Base-by-base conservation (phyloP, 2,329 filamentous ascomycete species). In the Emmonsiellopsis sp. region DNA sequence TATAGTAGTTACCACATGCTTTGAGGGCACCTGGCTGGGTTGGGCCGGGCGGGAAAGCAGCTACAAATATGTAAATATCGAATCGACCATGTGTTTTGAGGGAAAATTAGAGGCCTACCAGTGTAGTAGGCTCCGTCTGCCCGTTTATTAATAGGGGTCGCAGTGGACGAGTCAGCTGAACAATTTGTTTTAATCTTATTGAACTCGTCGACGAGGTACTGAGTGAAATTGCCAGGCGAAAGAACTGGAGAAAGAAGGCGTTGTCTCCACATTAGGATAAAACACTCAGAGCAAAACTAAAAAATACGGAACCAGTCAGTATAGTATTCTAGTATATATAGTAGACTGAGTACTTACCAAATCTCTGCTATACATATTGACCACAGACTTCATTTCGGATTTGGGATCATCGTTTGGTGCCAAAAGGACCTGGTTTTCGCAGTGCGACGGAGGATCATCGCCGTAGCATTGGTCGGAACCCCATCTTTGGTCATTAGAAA, bases 271-370 rank as follows among this genome's bases (percentile, higher is more conserved):
- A 59, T 51, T 38, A 57, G 49, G 9, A 59, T 46, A 37, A 59
- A 59, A 38, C 58, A 59, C 50, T 59, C 58, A 52, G 56, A 58
- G 38, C 58, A 59, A 42, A 58, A 59, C 58, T 59, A 53, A 16
- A 42, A 40, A 43, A 38, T n/a, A 20, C 20, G 31, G 32, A 26
- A 37, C 41, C 30, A 53, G 45, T 41, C 15, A 8, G 7, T 16
- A 13, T 32, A 13, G 13, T 2, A 37, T 11, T 8, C 7, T 11
- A 35, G 34, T 41, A 13, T 15, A 26, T 20, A 7, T 16, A 38
- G 7, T 16, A 38, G 38, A 34, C 1, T 38, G 13, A 11, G 10
- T 16, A 5, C 51, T 53, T 44, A 59, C 57, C 49, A 58, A 49
- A 32, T 59, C 57, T 46, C 48, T 47, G 26, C 52, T 52, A 53